phyloP scores from a whole-genome alignment of 78 protist species.

The Dictyostelium purpureum region DNA sequence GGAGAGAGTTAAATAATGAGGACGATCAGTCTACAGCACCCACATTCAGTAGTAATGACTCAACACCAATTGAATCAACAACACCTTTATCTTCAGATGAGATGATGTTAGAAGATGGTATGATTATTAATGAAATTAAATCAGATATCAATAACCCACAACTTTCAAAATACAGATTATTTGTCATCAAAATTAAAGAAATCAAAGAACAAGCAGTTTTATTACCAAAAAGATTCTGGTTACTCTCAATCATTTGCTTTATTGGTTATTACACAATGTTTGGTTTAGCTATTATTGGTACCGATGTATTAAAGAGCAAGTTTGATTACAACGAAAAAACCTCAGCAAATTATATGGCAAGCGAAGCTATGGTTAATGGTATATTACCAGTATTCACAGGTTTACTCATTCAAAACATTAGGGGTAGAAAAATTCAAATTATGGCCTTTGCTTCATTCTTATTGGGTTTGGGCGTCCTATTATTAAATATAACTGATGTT shows the following conservation, averaged over 20 bases:
- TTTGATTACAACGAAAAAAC: slow-evolving; percentile 48
- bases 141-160: not conserved
- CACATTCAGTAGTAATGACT: not conserved
- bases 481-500: slow-evolving; percentile 36
- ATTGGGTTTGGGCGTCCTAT: not conserved
- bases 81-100: not conserved
- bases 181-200: not conserved
- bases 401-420: not conserved
- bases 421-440: slow-evolving; percentile 51
- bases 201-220: slow-evolving; percentile 6
- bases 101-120: not conserved
- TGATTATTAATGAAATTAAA: not conserved
- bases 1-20: not conserved
- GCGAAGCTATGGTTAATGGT: slow-evolving; percentile 51
- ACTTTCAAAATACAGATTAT: not conserved
- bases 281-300: slow-evolving; percentile 58
- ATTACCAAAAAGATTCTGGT: slow-evolving; percentile 48
- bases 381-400: slow-evolving; percentile 43
- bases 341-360: slow-evolving; percentile 41
- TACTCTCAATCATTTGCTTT: slow-evolving; percentile 32
- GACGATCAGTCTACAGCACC: not conserved
- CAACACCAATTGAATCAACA: not conserved
- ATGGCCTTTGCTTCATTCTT: slow-evolving; percentile 32
- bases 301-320: slow-evolving; percentile 39
- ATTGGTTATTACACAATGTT: slow-evolving; percentile 38